Evolutionary conservation across 371 early-diverging fungal genomes (phyloP).

Genomic region (Rhizopus microsporus): DNA sequence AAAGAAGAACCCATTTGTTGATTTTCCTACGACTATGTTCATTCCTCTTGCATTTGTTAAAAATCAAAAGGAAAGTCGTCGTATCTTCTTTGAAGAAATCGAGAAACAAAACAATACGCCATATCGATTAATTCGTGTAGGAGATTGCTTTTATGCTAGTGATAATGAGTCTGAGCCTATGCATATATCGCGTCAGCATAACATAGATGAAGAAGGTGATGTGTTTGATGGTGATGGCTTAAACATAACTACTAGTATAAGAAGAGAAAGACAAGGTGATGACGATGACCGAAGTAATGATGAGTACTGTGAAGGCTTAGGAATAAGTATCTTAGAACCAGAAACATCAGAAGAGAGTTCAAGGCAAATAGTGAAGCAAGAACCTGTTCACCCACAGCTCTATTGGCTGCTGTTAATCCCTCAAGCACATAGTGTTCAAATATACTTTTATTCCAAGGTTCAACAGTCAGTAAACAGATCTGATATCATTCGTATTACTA

Average conservation of each 20-base stretch:
- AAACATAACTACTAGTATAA: slow-evolving; percentile 14
- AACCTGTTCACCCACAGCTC: slow-evolving; percentile 24
- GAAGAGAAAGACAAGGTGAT: neutral
- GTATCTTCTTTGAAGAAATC: slow-evolving; percentile 62
- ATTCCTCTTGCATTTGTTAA: slow-evolving; percentile 67
- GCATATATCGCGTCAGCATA: neutral
- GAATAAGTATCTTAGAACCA: slow-evolving; percentile 45
- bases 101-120: slow-evolving; percentile 49
- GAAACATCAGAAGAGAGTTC: slow-evolving; percentile 22
- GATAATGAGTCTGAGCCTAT: slow-evolving; percentile 34
- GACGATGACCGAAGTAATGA: slow-evolving; percentile 23
- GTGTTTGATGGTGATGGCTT: slow-evolving; percentile 18
- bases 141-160: slow-evolving; percentile 63
- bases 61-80: slow-evolving; percentile 47
- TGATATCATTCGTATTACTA: slow-evolving; percentile 58
- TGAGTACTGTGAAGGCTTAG: slow-evolving; percentile 51
- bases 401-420: slow-evolving; percentile 76
- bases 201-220: slow-evolving; percentile 8
- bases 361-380: slow-evolving; percentile 9
- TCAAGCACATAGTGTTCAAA: slow-evolving; percentile 53
- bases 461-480: slow-evolving; percentile 58
- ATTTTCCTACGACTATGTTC: slow-evolving; percentile 63
- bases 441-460: slow-evolving; percentile 74
- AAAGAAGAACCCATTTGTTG: slow-evolving; percentile 67
- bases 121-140: slow-evolving; percentile 57